Percentiles rank a stretch among this genome's conserved stretches.
Conservation (phyloP, 2,329 filamentous ascomycete species). For the Cladophialophora bantiana region DNA sequence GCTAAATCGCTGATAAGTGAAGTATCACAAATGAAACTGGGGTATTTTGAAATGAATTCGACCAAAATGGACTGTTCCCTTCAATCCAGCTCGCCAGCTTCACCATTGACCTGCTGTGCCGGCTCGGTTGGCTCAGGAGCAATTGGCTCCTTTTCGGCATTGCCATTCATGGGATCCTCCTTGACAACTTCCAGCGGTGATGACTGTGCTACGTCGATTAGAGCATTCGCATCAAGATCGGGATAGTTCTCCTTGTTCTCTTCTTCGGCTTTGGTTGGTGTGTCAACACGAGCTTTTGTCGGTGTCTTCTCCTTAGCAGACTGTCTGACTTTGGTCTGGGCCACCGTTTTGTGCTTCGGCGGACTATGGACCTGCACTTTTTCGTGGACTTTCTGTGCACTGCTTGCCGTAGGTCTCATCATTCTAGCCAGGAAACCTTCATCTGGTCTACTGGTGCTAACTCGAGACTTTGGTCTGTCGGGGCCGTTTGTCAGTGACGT, state of each 20-base stretch:
- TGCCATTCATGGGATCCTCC: slow-evolving; percentile 22
- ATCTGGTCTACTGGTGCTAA: slow-evolving; percentile 51
- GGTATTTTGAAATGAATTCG: slow-evolving; percentile 20
- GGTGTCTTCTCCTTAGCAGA: slow-evolving; percentile 23
- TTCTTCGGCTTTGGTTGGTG: slow-evolving; percentile 10
- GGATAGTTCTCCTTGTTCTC: slow-evolving; percentile 20
- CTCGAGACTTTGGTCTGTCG: slow-evolving; percentile 51
- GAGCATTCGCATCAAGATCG: slow-evolving; percentile 12
- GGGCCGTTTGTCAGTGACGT: slow-evolving; percentile 41
- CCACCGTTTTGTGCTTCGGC: slow-evolving; percentile 37
- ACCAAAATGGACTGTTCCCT: not conserved
- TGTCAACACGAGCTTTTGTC: slow-evolving; percentile 23
- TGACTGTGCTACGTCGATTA: slow-evolving; percentile 17
- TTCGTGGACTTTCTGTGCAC: slow-evolving; percentile 57
- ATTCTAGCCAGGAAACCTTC: slow-evolving; percentile 59
- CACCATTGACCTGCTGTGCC: slow-evolving; percentile 14
- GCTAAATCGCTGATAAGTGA: slow-evolving; percentile 31
- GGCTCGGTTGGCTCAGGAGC: slow-evolving; percentile 13
- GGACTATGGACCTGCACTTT: slow-evolving; percentile 53
- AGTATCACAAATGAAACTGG: slow-evolving; percentile 20
- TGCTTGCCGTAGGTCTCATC: slow-evolving; percentile 60
- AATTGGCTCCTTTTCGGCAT: not conserved
- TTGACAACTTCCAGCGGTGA: slow-evolving; percentile 24
- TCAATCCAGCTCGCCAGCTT: slow-evolving; percentile 16
- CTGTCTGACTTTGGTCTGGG: slow-evolving; percentile 24